Evolutionary conservation across 495 filamentous ascomycete species (phyloP), one percentile per base, ranked within the genome.

Genomic region (Hypomontagnella monticulosa): DNA sequence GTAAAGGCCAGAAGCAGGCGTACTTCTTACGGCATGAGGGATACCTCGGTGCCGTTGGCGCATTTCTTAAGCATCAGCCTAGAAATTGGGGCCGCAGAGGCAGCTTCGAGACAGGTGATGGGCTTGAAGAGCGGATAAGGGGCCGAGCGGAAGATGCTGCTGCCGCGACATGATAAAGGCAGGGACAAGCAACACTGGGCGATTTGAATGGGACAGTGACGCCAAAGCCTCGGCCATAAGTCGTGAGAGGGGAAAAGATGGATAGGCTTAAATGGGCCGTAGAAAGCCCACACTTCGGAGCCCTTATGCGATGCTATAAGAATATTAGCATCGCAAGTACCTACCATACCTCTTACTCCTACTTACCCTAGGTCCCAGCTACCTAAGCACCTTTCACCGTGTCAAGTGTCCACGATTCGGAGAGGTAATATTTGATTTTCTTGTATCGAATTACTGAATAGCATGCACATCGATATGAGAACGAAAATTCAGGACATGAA

Each of bases 11-110:
- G 71, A 97, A 96, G 77, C 90, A 97, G 76, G 94, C 95, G 7
- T 98, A 96, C 76, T 99, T 99, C 73, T 74, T 99, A 40, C 87
- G 96, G 8, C 95, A 99, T 68, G 95, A 99, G 71, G 95, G 95
- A 20, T 99, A 97, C 78, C 83, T 99, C 1, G 95, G 95, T n/a
- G 89, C 95, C 10, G 95, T 98, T 1, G 95, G 95, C 5, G 95
- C 94, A 0, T 99, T 99, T 74, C 76, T 99, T 38, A 95, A 92
- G 75, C 83, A 93, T 32, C 92, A 97, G 75, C 94, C 95, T 1
- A 83, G 79, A 44, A 96, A 97, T 69, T 98, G 94, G 94, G 94
- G 94, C 2, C 83, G 94, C 49, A 81, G 94, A 60, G 91, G 89
- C 34, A 95, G 91, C 68, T 81, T 85, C 59, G 83, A 86, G 52